A percentile compares a stretch with the other conserved stretches of the same genome.
Conservation (phyloP, 2,329 filamentous ascomycete species). For the Dothistroma pini region DNA sequence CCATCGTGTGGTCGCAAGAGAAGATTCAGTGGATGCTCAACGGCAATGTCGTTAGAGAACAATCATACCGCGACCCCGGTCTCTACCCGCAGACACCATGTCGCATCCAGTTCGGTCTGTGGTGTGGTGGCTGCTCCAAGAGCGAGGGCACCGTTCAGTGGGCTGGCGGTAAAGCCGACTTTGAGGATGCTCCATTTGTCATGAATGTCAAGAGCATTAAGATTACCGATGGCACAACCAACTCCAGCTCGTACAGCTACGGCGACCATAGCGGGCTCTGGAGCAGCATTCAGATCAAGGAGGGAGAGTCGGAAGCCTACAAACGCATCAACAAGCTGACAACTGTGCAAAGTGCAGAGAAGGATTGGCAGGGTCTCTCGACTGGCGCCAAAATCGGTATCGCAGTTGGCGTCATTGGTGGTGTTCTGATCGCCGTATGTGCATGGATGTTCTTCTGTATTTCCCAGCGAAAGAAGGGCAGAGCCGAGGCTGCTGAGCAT, state of each 20-base stretch:
- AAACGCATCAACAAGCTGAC: slow-evolving; percentile 39
- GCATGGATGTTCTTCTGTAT: slow-evolving; percentile 46
- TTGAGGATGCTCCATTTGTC: slow-evolving; percentile 34
- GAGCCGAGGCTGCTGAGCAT: slow-evolving; percentile 46
- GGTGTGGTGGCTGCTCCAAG: slow-evolving; percentile 85
- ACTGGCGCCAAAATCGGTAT: slow-evolving; percentile 49
- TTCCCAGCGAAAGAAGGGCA: slow-evolving; percentile 49
- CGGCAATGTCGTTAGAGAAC: slow-evolving; percentile 62
- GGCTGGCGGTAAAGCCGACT: slow-evolving; percentile 38
- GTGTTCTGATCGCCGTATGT: slow-evolving; percentile 35
- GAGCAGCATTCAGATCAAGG: slow-evolving; percentile 45
- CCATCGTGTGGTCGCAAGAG: slow-evolving; percentile 65
- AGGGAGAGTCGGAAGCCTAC: slow-evolving; percentile 31
- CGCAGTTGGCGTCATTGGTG: slow-evolving; percentile 43
- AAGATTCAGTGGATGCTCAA: slow-evolving; percentile 68
- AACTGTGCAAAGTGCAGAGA: slow-evolving; percentile 42
- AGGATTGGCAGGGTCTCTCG: slow-evolving; percentile 43
- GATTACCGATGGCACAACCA: slow-evolving; percentile 34
- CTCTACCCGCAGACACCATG: slow-evolving; percentile 72
- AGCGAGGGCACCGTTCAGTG: slow-evolving; percentile 43
- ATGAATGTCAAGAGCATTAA: slow-evolving; percentile 36
- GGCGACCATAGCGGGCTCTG: slow-evolving; percentile 39
- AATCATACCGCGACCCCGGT: slow-evolving; percentile 37
- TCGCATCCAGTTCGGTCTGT: slow-evolving; percentile 66
- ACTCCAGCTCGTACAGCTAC: slow-evolving; percentile 40